These are phyloP conservation scores for Fagus crenata DNA, from an alignment of 306 rosid genomes.

Conservation along the genomic window DNA sequence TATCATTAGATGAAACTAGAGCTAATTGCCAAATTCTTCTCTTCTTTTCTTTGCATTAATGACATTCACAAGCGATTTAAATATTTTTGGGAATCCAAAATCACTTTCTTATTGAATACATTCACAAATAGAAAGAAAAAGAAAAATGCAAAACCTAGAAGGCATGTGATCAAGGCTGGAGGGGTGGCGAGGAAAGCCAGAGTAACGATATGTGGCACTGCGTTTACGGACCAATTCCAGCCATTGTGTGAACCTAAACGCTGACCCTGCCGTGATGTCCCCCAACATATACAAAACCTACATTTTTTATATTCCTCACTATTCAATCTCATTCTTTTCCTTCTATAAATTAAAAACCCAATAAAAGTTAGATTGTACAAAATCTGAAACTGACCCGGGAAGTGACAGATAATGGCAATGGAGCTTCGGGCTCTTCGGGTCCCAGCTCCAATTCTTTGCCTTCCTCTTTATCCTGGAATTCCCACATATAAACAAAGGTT, in stretches of 20 bases:
- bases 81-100: background rate
- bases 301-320: constrained; percentile 10
- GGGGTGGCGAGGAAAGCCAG: constrained; percentile 67
- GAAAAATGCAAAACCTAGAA: constrained; percentile 44
- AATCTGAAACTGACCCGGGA: constrained; percentile 57
- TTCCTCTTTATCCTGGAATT: constrained; percentile 56
- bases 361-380: too few species aligned
- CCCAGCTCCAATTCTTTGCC: constrained; percentile 41
- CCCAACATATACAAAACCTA: constrained; percentile 90
- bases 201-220: constrained; percentile 52
- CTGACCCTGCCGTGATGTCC: constrained; percentile 78
- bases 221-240: constrained; percentile 89
- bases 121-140: background rate
- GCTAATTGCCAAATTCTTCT: background rate
- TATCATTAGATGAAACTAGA: too few species aligned
- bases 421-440: constrained; percentile 54
- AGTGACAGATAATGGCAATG: constrained; percentile 71
- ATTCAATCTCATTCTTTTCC: too few species aligned
- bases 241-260: constrained; percentile 84
- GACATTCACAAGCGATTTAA: background rate
- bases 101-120: background rate
- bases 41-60: background rate
- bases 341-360: too few species aligned
- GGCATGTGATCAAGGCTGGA: constrained; percentile 38
- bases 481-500: constrained; percentile 4